These are phyloP conservation scores for Phoma herbarum DNA, from an alignment of 2,329 filamentous ascomycete genomes.

Conservation along the genomic window DNA sequence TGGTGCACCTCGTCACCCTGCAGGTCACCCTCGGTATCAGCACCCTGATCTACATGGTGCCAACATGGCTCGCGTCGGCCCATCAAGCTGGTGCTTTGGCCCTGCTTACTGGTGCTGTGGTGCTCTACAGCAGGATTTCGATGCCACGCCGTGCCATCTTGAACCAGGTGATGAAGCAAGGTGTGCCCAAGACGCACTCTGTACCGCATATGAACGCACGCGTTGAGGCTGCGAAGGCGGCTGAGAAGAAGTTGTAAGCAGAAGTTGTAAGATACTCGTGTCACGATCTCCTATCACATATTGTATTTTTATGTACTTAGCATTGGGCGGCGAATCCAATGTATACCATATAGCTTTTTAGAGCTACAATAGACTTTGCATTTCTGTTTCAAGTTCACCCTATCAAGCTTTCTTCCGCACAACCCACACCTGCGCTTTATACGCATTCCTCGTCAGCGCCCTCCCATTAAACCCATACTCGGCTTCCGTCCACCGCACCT, in stretches of 20 bases:
- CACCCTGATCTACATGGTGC: constrained; percentile 93
- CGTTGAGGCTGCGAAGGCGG: constrained; percentile 29
- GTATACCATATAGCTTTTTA: constrained; percentile 15
- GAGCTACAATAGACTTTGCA: constrained; percentile 16
- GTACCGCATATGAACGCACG: constrained; percentile 34
- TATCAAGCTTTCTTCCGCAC: too few relatives aligned
- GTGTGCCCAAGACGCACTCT: constrained; percentile 24
- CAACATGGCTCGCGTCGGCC: constrained; percentile 83
- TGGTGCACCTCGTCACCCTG: constrained; percentile 81
- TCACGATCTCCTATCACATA: constrained; percentile 17
- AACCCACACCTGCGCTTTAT: constrained; percentile 65
- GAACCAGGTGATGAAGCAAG: constrained; percentile 40
- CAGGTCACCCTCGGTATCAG: constrained; percentile 89
- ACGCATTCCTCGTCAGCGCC: constrained; percentile 63
- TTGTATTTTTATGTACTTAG: constrained; percentile 17
- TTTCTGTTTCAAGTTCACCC: too few relatives aligned
- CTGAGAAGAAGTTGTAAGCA: constrained; percentile 28
- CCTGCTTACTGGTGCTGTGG: constrained; percentile 80
- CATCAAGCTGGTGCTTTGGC: constrained; percentile 93
- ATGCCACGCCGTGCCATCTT: constrained; percentile 46
- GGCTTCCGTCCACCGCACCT: constrained; percentile 58
- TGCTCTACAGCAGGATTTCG: constrained; percentile 70
- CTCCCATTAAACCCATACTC: constrained; percentile 63
- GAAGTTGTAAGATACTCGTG: neutral
- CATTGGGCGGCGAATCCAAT: constrained; percentile 20